Base-by-base conservation (phyloP, 768 basidiomycete species). In the Boletellus ananiceps region DNA sequence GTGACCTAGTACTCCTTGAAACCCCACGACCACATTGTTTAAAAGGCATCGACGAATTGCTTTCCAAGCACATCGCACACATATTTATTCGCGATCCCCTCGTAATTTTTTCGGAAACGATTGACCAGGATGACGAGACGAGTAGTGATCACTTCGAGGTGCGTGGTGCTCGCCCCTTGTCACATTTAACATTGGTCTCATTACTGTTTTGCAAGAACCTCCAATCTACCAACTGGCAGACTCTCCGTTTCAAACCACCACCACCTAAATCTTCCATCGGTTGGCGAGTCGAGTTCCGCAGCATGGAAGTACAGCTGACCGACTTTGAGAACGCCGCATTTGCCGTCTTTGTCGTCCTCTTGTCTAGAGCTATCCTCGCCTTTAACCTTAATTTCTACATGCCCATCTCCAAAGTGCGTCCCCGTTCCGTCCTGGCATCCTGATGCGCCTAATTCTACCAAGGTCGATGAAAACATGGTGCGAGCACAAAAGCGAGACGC, bases 191-290 rank as follows among this genome's bases (percentile, higher is more conserved):
- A 16, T 12, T 23, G 3, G 31, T 51, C 35, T 55, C 46, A 44
- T 52, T 25, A 23, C 23, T 8, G 3, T 37, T 35, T 11, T 43
- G 5, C 1, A 66, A 95, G 88, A 98, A 97, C 62, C 86, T 99
- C 21, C 96, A 99, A 80, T 98, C 96, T 2, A 99, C 96, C 4
- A 99, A 99, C 62, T 99, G 96, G 96, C 96, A 99, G 71, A 97
- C 96, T 0, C 75, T 99, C 29, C 82, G 96, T 41, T 99, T 99
- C 80, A 99, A 99, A 66, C 96, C 96, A 2, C 96, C 96, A 12
- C 95, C 96, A 23, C 85, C 90, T 5, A 84, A 88, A 47, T 93
- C 95, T 5, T 67, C 82, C 7, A 97, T 98, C 47, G 96, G 95
- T 29, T 99, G 96, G 96, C 79, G 96, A 35, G 95, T 98, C 5